Evolutionary conservation across 164 flowering plant species (phyloP), one percentile per base, ranked within the genome.

Genomic region (Nymphaea thermarum): DNA sequence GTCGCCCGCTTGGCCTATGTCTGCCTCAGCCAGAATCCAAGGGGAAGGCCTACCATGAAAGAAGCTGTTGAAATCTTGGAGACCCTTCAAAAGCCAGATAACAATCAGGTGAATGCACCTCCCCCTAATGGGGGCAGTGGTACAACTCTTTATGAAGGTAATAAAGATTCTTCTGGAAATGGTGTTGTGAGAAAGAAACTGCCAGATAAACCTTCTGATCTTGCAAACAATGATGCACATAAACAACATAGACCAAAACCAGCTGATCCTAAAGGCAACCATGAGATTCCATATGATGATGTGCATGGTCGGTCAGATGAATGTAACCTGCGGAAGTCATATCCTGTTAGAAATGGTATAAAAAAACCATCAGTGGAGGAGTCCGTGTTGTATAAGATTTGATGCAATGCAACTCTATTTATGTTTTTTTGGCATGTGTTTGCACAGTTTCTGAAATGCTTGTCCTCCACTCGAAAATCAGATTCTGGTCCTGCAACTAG

Each of bases 21-120:
- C 63, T 93, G 98, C 79, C 91, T 93, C 43, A 88, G 97, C 75
- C 93, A 87, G 74, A 89, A 91, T 74, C 98, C 98, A 0, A 93
- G 85, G 80, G 96, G 90, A 42, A 80, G 98, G 74, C 98, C 98
- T 45, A 68, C 76, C 4, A 93, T 91, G 98, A 83, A 76, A 67
- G 88, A 89, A 75, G 98, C 87, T 44, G 93, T 90, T 43, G 94
- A 85, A 67, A 76, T 86, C 65, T 88, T 90, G 5, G 94, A 87
- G 78, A 67, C 75, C 25, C 69, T 87, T 43, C 88, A 84, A 68
- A 7, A 76, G 4, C 73, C 65, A 44, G 80, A 59, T 8, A 73
- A 53, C 3, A 74, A 47, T 43, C 68, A 59, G 45, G 82, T 79
- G 62, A 82, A 79, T 6, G 71, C 55, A 3, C 66, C 70, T 67